A percentile compares a stretch with the other conserved stretches of the same genome.
phyloP scores from a whole-genome alignment of 805 yeast species.

The Metschnikowia dekortorum region DNA sequence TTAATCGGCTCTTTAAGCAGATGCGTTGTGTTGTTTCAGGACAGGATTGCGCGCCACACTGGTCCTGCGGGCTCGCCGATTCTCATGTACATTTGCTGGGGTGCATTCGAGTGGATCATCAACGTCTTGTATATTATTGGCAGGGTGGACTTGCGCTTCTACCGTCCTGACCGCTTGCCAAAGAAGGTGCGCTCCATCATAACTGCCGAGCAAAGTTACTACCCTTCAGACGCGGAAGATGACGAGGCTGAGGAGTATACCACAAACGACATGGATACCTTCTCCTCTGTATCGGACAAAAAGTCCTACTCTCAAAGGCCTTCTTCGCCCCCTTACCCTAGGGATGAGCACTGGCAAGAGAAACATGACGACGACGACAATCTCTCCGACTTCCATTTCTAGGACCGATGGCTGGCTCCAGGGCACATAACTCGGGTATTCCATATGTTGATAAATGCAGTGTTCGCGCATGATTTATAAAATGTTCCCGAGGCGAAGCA shows the following conservation, averaged over 20 bases:
- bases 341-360: slow-evolving; percentile 13
- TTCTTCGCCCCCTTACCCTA: slow-evolving; percentile 16
- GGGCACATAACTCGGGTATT: background rate
- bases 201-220: slow-evolving; percentile 39
- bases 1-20: slow-evolving; percentile 50
- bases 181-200: slow-evolving; percentile 35
- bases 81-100: slow-evolving; percentile 66
- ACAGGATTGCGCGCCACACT: slow-evolving; percentile 18
- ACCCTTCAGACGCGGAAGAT: slow-evolving; percentile 29
- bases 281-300: slow-evolving; percentile 8
- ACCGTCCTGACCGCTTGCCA: slow-evolving; percentile 64
- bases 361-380: slow-evolving; percentile 13
- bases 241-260: slow-evolving; percentile 12
- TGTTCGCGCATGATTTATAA: too few species aligned
- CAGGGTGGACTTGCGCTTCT: slow-evolving; percentile 72
- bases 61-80: slow-evolving; percentile 36
- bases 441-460: too few species aligned
- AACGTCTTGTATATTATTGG: slow-evolving; percentile 54
- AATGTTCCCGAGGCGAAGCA: too few species aligned
- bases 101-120: slow-evolving; percentile 57
- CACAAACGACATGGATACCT: slow-evolving; percentile 3
- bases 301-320: slow-evolving; percentile 8
- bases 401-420: background rate
- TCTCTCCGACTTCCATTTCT: slow-evolving; percentile 17
- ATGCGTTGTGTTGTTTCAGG: slow-evolving; percentile 43